Evolutionary conservation across 148 eudicot species (phyloP).

Genomic region (Linanthus parryae): DNA sequence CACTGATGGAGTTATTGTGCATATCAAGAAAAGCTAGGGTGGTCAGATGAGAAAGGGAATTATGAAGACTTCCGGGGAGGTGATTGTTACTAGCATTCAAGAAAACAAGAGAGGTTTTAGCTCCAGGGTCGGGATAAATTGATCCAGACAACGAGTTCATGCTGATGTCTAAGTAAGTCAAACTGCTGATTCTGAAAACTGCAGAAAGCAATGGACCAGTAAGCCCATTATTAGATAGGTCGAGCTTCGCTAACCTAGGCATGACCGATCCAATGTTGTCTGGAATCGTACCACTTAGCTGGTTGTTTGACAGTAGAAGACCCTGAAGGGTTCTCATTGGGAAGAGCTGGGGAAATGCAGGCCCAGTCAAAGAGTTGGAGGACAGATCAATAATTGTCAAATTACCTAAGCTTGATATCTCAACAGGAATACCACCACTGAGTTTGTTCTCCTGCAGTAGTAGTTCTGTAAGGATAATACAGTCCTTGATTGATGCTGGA

Average conservation of each 20-base stretch:
- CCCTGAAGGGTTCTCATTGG: slow-evolving; percentile 74
- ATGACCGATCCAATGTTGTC: slow-evolving; percentile 30
- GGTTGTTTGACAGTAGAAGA: slow-evolving; percentile 70
- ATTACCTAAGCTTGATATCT: slow-evolving; percentile 45
- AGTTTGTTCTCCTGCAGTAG: slow-evolving; percentile 59
- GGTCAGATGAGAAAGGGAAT: slow-evolving; percentile 54
- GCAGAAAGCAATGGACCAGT: slow-evolving; percentile 57
- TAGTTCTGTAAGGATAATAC: slow-evolving; percentile 52
- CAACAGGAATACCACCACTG: slow-evolving; percentile 55
- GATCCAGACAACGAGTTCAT: slow-evolving; percentile 59
- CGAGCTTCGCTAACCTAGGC: slow-evolving; percentile 67
- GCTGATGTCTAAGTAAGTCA: slow-evolving; percentile 62
- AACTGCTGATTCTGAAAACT: slow-evolving; percentile 41
- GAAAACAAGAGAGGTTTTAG: slow-evolving; percentile 44
- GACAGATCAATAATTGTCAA: slow-evolving; percentile 67
- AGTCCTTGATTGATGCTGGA: slow-evolving; percentile 56
- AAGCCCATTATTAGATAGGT: slow-evolving; percentile 59
- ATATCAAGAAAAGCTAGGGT: slow-evolving; percentile 70
- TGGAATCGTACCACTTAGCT: slow-evolving; percentile 60
- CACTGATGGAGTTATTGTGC: slow-evolving; percentile 61
- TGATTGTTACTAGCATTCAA: slow-evolving; percentile 76
- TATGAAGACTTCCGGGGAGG: slow-evolving; percentile 48
- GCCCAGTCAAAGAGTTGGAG: slow-evolving; percentile 56
- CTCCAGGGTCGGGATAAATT: slow-evolving; percentile 32
- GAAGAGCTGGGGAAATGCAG: slow-evolving; percentile 31